phyloP scores from a whole-genome alignment of 2,329 filamentous ascomycete genomes.

The Lomentospora prolificans region DNA sequence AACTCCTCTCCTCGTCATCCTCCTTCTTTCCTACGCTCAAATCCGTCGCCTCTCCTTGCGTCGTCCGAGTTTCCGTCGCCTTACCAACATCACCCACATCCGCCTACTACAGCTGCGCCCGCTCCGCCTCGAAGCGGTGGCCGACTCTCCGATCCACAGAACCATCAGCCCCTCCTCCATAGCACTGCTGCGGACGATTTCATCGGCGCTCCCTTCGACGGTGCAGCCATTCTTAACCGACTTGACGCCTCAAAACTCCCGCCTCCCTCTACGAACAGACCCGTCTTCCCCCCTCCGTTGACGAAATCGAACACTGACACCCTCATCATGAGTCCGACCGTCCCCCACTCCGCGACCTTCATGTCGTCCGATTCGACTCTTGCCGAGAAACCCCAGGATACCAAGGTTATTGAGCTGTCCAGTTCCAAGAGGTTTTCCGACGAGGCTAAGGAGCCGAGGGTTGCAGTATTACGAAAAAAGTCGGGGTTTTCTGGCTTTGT shows the following conservation, averaged over 20 bases:
- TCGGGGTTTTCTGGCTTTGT: conserved; percentile 82
- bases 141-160: conserved; percentile 17
- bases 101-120: conserved; percentile 11
- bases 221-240: conserved; percentile 49
- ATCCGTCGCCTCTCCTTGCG: conserved; percentile 36
- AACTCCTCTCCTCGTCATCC: conserved; percentile 37
- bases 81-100: conserved; percentile 9
- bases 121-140: conserved; percentile 12
- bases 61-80: conserved; percentile 35
- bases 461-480: conserved; percentile 64
- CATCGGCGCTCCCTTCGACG: conserved; percentile 57
- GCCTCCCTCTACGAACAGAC: conserved; percentile 15
- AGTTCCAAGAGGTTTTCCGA: conserved; percentile 69
- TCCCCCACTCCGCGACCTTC: conserved; percentile 60
- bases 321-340: conserved; percentile 36
- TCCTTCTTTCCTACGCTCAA: conserved; percentile 28
- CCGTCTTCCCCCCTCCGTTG: conserved; percentile 18
- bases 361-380: conserved; percentile 41
- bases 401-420: conserved; percentile 34
- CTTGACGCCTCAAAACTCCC: conserved; percentile 40
- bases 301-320: conserved; percentile 15
- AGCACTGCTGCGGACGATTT: conserved; percentile 40
- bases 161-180: conserved; percentile 16
- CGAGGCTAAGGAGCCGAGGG: conserved; percentile 57
- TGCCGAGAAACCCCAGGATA: conserved; percentile 38